Evolutionary conservation across 2,329 filamentous ascomycete genomes (phyloP).

Genomic region (Onygenales sp.): DNA sequence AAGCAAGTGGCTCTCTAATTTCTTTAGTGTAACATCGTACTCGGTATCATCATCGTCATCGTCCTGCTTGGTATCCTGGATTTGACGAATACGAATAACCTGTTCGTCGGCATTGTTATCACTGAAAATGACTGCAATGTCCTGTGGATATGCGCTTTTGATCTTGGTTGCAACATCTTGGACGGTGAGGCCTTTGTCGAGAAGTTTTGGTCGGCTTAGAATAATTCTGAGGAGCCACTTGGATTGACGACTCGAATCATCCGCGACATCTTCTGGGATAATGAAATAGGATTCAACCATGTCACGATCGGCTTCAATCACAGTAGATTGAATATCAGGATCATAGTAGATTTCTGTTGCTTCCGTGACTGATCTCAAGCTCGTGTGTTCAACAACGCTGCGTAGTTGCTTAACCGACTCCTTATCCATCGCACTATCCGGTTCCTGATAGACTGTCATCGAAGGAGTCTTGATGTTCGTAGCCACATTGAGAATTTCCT

Average conservation of each 20-base stretch:
- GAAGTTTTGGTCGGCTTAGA: slow-evolving; percentile 83
- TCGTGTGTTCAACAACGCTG: slow-evolving; percentile 89
- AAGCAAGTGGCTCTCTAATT: slow-evolving; percentile 81
- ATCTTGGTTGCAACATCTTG: slow-evolving; percentile 84
- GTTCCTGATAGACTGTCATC: slow-evolving; percentile 81
- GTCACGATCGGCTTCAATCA: slow-evolving; percentile 77
- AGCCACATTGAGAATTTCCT: slow-evolving; percentile 97
- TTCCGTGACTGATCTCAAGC: slow-evolving; percentile 79
- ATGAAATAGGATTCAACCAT: slow-evolving; percentile 97
- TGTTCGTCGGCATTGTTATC: slow-evolving; percentile 96
- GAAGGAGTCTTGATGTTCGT: slow-evolving; percentile 98
- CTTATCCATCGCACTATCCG: slow-evolving; percentile 53
- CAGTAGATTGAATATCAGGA: slow-evolving; percentile 75
- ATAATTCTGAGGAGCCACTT: slow-evolving; percentile 93
- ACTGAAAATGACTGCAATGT: slow-evolving; percentile 89
- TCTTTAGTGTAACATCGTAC: slow-evolving; percentile 87
- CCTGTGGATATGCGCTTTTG: slow-evolving; percentile 75
- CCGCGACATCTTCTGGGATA: slow-evolving; percentile 72
- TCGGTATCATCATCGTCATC: slow-evolving; percentile 66
- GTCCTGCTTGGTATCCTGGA: slow-evolving; percentile 60
- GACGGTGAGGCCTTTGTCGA: slow-evolving; percentile 82
- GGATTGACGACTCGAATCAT: slow-evolving; percentile 59
- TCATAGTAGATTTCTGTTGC: slow-evolving; percentile 97
- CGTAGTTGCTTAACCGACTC: slow-evolving; percentile 77
- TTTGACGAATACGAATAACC: slow-evolving; percentile 83